Evolutionary conservation across 495 filamentous ascomycete species (phyloP).

Genomic region (Staphylotrichum tortipilum): DNA sequence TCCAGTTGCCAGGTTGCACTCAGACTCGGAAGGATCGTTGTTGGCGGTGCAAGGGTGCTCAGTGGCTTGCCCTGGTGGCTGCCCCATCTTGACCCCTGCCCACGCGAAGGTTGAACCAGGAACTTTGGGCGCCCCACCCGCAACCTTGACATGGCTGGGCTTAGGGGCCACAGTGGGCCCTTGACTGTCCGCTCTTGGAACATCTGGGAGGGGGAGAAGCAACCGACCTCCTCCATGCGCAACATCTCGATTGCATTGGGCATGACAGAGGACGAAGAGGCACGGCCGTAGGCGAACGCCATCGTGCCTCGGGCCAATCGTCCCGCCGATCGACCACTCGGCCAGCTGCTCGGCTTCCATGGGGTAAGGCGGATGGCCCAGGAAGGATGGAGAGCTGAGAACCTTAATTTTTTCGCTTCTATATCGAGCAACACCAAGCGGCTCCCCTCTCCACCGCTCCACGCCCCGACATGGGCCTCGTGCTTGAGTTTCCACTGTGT

Average conservation of each 20-base stretch:
- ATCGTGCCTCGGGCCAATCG: constrained; percentile 3
- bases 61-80: no score
- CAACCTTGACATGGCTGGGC: background rate
- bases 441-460: no score
- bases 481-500: background rate
- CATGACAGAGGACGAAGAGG: background rate
- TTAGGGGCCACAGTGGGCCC: background rate
- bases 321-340: constrained; percentile 1
- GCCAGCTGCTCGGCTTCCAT: background rate
- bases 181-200: no score
- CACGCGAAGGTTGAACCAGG: no score
- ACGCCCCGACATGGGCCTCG: no score
- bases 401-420: background rate
- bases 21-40: no score
- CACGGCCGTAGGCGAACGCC: background rate
- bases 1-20: no score
- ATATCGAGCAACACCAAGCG: background rate
- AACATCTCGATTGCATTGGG: no score
- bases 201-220: background rate
- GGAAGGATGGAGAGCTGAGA: constrained; percentile 1
- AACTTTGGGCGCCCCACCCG: background rate
- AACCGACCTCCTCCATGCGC: no score
- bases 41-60: no score
- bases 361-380: background rate
- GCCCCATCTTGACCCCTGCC: no score